Evolutionary conservation across 805 yeast species (phyloP), one percentile per base, ranked within the genome.

Genomic region (Ogataea ganodermae): DNA sequence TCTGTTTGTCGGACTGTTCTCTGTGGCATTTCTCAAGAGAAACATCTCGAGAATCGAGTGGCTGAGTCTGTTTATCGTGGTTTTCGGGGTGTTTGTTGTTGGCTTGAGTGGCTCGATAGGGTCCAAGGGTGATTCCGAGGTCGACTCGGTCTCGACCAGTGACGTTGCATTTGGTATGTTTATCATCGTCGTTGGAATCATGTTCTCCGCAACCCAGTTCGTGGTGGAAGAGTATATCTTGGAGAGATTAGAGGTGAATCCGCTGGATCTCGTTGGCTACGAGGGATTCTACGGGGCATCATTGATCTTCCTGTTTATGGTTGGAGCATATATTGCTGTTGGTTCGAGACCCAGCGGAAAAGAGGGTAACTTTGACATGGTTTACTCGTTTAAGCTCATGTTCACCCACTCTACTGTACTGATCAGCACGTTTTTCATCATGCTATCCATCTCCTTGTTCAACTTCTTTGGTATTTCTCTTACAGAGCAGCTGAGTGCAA

Each of bases 171-270:
- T 81, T 35, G 95, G 95, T 6, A 78, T 86, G 50, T 28, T 64
- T 0, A 61, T 86, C 32, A 76, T 87, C 45, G 63, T 84, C 9
- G 46, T 77, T 21, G 94, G 85, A 6, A 86, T 81, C 55, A 58
- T 80, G n/a, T 76, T 84, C 52, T 81, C 84, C 43, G 94, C 94
- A 0, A 66, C 82, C 13, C 95, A 87, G 62, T 87, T 86, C 63
- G 94, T 87, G 2, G 72, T 81, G 32, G 95, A 87, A 60, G 95
- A 87, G 59, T 82, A 81, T 56, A 74, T 87, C 39, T 66, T 87
- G 49, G 64, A 72, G 21, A 70, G 68, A 47, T 71, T 78, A 55
- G 70, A 78, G 12, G 71, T 86, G 35, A 73, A 74, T 4, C 91
- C 94, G 2, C 61, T 84, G 52, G 72, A 75, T 50, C 70, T 86